phyloP scores from a whole-genome alignment of 2,329 filamentous ascomycete species.

The Penicillium decumbens region DNA sequence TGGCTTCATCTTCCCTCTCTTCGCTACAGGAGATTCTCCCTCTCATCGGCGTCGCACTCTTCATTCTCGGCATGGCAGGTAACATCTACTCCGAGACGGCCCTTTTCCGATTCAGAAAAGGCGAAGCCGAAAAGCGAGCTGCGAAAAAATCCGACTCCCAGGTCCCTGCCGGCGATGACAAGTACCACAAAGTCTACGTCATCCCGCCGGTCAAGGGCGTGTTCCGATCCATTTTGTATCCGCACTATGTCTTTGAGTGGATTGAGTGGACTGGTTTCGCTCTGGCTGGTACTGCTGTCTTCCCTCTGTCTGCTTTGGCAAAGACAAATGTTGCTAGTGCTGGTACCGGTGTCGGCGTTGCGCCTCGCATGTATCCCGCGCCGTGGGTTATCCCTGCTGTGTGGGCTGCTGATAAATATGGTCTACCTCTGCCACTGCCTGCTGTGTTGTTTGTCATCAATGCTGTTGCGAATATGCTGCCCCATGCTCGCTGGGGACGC shows the following conservation, averaged over 20 bases:
- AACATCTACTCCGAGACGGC: constrained; percentile 91
- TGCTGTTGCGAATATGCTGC: constrained; percentile 84
- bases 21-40: constrained; percentile 36
- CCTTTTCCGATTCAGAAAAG: constrained; percentile 76
- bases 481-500: constrained; percentile 73
- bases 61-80: constrained; percentile 67
- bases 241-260: constrained; percentile 97
- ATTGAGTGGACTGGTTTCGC: constrained; percentile 90
- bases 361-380: constrained; percentile 28
- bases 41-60: constrained; percentile 65
- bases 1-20: constrained; percentile 7
- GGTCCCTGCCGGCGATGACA: constrained; percentile 33
- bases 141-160: constrained; percentile 51
- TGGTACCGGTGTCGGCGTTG: constrained; percentile 3
- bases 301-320: constrained; percentile 18
- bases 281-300: constrained; percentile 49
- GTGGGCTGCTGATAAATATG: constrained; percentile 23
- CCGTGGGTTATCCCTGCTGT: constrained; percentile 37
- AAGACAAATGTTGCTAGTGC: background rate
- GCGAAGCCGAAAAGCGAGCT: constrained; percentile 50
- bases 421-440: constrained; percentile 59
- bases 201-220: constrained; percentile 75
- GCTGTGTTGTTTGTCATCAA: constrained; percentile 80
- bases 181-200: constrained; percentile 77
- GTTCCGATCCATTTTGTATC: constrained; percentile 77